Conservation (phyloP, 2,329 filamentous ascomycete species). For the Rasamsonia emersonii region DNA sequence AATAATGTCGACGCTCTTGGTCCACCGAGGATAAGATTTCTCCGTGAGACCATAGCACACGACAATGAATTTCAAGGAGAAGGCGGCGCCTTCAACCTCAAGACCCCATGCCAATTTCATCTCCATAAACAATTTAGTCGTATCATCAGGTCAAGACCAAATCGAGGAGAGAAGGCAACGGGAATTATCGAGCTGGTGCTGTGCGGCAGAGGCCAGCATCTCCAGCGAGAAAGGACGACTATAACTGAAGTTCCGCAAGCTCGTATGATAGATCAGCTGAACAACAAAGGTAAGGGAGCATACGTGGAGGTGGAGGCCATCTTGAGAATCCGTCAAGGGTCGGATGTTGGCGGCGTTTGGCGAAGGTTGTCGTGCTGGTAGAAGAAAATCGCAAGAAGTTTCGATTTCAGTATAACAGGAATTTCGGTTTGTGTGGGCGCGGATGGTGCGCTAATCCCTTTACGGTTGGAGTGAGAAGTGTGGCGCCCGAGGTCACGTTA, state of each 20-base stretch:
- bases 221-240: conserved; percentile 79
- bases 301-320: conserved; percentile 58
- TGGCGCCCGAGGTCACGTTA: conserved; percentile 3
- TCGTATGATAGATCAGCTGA: conserved; percentile 25
- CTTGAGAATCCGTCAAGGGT: conserved; percentile 40
- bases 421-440: conserved; percentile 29
- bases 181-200: conserved; percentile 75
- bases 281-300: conserved; percentile 34
- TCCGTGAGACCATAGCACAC: conserved; percentile 31
- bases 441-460: conserved; percentile 14
- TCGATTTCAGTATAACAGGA: conserved; percentile 15
- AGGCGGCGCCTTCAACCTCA: conserved; percentile 65
- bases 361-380: conserved; percentile 26
- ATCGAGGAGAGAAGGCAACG: conserved; percentile 18
- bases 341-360: conserved; percentile 29
- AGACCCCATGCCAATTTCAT: conserved; percentile 60
- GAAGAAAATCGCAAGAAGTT: conserved; percentile 17
- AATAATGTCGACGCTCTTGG: conserved; percentile 40
- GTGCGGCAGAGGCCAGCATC: conserved; percentile 36
- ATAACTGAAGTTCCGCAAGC: conserved; percentile 54
- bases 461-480: conserved; percentile 6
- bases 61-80: conserved; percentile 73
- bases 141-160: conserved; percentile 20
- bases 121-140: conserved; percentile 34
- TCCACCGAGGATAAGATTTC: conserved; percentile 6